A percentile compares a stretch with the other conserved stretches of the same genome.
Conservation (phyloP, 2,329 filamentous ascomycete genomes). For the Plenodomus tracheiphilus region DNA sequence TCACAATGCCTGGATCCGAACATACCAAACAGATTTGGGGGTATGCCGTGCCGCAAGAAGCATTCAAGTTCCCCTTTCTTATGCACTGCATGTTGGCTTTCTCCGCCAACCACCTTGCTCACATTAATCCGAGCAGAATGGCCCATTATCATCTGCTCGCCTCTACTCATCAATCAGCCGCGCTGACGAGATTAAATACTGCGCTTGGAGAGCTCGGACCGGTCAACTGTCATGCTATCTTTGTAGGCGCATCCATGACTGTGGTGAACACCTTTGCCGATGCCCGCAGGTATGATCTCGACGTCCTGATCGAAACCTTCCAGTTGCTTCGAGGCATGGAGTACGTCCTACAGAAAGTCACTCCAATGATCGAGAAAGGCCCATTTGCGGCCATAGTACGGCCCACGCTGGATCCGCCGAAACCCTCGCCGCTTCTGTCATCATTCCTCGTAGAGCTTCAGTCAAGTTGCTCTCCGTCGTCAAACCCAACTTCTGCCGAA, state of each 20-base stretch:
- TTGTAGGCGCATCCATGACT: constrained; percentile 25
- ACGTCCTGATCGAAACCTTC: constrained; percentile 32
- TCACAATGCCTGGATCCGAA: constrained; percentile 26
- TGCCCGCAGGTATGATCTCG: constrained; percentile 17
- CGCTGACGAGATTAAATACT: constrained; percentile 24
- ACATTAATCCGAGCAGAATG: constrained; percentile 26
- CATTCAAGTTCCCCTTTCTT: constrained; percentile 39
- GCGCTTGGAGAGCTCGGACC: constrained; percentile 24
- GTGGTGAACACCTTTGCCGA: constrained; percentile 33
- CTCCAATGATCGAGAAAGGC: constrained; percentile 22
- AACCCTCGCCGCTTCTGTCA: constrained; percentile 22
- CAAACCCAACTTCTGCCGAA: constrained; percentile 10
- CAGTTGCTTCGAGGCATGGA: constrained; percentile 33
- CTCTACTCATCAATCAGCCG: constrained; percentile 32
- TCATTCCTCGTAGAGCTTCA: constrained; percentile 27
- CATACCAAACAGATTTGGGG: constrained; percentile 38
- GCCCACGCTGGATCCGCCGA: constrained; percentile 7
- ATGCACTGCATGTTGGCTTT: constrained; percentile 46
- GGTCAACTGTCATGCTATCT: constrained; percentile 36
- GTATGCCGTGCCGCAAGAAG: constrained; percentile 39
- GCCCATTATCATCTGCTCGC: constrained; percentile 28
- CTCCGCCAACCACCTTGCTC: constrained; percentile 41
- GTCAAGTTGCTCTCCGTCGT: constrained; percentile 7
- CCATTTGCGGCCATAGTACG: constrained; percentile 27
- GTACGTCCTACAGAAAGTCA: constrained; percentile 21